Base-by-base conservation (phyloP, 2,329 filamentous ascomycete species). In the Rhynchosporium secalis region DNA sequence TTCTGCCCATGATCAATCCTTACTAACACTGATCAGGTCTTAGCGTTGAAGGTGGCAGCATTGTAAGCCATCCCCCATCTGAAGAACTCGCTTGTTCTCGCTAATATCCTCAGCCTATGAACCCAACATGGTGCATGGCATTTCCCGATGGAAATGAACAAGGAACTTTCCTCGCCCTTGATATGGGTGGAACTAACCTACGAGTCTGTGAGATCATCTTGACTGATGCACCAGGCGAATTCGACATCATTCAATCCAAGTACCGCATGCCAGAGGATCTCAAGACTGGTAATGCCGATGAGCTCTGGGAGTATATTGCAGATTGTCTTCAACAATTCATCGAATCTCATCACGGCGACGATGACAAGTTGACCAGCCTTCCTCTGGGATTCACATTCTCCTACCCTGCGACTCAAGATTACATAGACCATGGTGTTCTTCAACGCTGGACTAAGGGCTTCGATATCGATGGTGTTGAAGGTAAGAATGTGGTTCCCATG, bases 391-490 rank as follows among this genome's bases (percentile, higher is more conserved):
- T 97, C 80, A 97, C 94, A 51, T 98, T 98, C 79, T 96, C 91
- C 3, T 97, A 96, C 76, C 94, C 94, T 2, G 93, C 92, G 15
- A 95, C 91, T 0, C 94, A 97, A 76, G 86, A 96, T 71, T 94
- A 92, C 77, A 93, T 97, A 72, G 92, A 97, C 70, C 91, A 96
- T 76, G 94, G 93, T 69, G 83, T 96, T 45, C 83, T 97, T 62
- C 93, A 97, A 78, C 87, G 92, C 70, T 98, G 94, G 94, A 97
- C 94, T 70, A 98, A 98, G 81, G 94, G 94, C 2, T 97, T 97
- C 73, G 93, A 97, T 74, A 96, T 98, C 76, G 83, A 87, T 31
- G 93, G 92, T 45, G 92, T 97, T 49, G 93, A 97, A 79, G 93
- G 93, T 58, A 72, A 94, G 55, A 94, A 98, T 72, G 90, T 96